A percentile compares a stretch with the other conserved stretches of the same genome.
Evolutionary conservation across 345 rosid genomes (phyloP).

Genomic region (Balakata baccata): DNA sequence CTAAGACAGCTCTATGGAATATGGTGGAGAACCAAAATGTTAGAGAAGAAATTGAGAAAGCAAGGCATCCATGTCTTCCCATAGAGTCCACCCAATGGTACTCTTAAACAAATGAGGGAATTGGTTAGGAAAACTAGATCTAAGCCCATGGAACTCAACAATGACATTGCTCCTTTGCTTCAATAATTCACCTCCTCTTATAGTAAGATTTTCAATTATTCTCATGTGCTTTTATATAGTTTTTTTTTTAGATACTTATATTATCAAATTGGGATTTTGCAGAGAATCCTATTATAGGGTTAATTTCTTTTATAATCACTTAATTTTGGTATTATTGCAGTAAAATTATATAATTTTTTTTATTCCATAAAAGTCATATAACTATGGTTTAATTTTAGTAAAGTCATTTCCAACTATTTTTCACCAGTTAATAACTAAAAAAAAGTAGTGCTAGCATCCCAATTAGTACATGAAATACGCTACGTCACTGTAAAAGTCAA

Average conservation of each 20-base stretch:
- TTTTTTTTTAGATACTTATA: too few relatives aligned
- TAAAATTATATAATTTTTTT: too few relatives aligned
- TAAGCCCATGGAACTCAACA: constrained; percentile 9
- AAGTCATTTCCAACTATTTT: too few relatives aligned
- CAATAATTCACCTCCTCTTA: constrained; percentile 3
- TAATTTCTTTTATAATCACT: too few relatives aligned
- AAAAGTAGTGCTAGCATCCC: too few relatives aligned
- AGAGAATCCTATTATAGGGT: too few relatives aligned
- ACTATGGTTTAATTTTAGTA: too few relatives aligned
- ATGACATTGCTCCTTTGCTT: constrained; percentile 27
- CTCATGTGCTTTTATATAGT: background rate
- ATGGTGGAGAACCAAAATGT: constrained; percentile 31
- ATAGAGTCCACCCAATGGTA: constrained; percentile 19
- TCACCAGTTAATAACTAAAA: too few relatives aligned
- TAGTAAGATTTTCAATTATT: constrained; percentile 12
- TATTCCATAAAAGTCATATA: too few relatives aligned
- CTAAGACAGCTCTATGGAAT: constrained; percentile 9
- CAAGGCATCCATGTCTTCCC: constrained; percentile 29
- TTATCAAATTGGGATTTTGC: constrained; percentile 8
- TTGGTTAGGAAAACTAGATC: constrained; percentile 13
- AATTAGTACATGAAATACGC: too few relatives aligned
- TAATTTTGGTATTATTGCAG: too few relatives aligned
- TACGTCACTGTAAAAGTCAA: too few relatives aligned
- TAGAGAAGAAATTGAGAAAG: constrained; percentile 25
- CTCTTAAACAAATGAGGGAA: constrained; percentile 21